Conservation (phyloP, 164 flowering plant species). For the Dillenia suffruticosa region DNA sequence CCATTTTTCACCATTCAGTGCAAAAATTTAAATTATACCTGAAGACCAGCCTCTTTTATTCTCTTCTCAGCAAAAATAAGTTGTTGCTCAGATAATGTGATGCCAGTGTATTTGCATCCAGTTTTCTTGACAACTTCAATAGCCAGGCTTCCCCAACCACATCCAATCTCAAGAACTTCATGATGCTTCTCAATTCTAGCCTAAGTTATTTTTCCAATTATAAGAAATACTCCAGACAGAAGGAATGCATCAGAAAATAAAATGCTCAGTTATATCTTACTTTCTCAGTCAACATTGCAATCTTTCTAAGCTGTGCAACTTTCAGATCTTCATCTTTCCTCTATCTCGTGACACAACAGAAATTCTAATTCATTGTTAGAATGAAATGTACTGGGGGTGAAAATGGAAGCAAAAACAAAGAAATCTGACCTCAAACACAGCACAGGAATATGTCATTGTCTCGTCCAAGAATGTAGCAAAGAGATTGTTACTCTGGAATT, state of each 20-base stretch:
- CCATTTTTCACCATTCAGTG: too few species aligned
- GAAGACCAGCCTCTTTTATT: conserved; percentile 82
- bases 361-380: neutral
- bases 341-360: conserved; percentile 24
- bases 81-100: conserved; percentile 83
- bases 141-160: conserved; percentile 96
- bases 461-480: conserved; percentile 89
- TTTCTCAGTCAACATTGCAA: conserved; percentile 70
- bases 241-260: neutral
- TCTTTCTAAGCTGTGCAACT: conserved; percentile 77
- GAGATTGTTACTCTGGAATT: conserved; percentile 75
- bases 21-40: conserved; percentile 31
- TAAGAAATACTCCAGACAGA: neutral
- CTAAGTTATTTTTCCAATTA: conserved; percentile 18
- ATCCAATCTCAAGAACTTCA: conserved; percentile 88
- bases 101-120: conserved; percentile 94
- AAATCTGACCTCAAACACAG: conserved; percentile 68
- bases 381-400: neutral
- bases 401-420: neutral
- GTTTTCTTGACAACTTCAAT: conserved; percentile 83
- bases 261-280: conserved; percentile 24
- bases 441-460: conserved; percentile 92
- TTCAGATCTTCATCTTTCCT: conserved; percentile 66
- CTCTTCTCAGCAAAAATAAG: conserved; percentile 61
- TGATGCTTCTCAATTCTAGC: conserved; percentile 61